Evolutionary conservation across 768 basidiomycete species (phyloP), one percentile per base, ranked within the genome.

Genomic region (Collybiopsis confluens): DNA sequence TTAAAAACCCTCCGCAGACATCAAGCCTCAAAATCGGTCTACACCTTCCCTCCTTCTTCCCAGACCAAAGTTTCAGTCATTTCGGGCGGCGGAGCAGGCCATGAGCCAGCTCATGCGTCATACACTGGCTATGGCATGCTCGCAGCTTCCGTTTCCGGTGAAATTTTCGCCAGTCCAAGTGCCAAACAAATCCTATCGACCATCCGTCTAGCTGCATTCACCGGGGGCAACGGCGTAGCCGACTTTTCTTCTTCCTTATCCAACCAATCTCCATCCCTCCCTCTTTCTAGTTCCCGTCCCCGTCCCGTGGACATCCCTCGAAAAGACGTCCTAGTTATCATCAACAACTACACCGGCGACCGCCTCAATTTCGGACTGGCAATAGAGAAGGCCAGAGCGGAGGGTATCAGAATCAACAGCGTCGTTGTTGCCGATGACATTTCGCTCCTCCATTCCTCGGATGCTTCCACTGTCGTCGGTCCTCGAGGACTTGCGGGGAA

Each of bases 81-180:
- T 10, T 70, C 76, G 33, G 79, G 79, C 1, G 78, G 79, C 2
- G 79, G 79, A 0, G 73, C 76, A 36, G 82, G 82, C 6, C 82
- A 85, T 58, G 82, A 85, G 61, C 82, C 83, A 3, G 80, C 81
- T 0, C 78, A 81, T 58, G 77, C 76, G 3, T 77, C 73, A 0
- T 82, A 82, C 58, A 80, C 80, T 4, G 83, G 82, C 4, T 59
- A 64, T n/a, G 80, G 82, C 16, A 78, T 83, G 69, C 73, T 85
- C 23, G 60, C 71, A 9, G 81, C 80, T 1, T 76, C 76, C 4
- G 78, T 83, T 6, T 78, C 76, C n/a, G 83, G 82, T 2, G 81
- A 84, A 46, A 76, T 82, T 18, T 85, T 85, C 59, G 81, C 83
- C 9, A 80, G 76, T 43, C 84, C 81, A 0, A 82, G 79, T 58